These are phyloP conservation scores for Trypanosoma brucei DNA, from an alignment of 208 protist genomes.

Conservation along the genomic window DNA sequence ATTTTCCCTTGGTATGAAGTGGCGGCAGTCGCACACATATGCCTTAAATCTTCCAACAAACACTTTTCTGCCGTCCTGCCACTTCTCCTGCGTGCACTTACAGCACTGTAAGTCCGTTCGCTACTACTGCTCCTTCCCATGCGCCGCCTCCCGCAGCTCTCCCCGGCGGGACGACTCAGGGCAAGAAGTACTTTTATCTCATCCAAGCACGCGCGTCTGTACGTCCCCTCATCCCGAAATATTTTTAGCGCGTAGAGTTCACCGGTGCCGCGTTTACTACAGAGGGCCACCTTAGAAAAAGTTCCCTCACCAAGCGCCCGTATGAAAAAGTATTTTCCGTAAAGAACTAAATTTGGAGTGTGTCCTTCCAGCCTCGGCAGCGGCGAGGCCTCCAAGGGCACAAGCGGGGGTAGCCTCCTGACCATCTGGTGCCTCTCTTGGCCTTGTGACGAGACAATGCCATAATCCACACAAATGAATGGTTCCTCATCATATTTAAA, in stretches of 20 bases:
- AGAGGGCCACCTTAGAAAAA: constrained; percentile 78
- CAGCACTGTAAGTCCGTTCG: not conserved
- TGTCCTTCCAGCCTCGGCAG: not conserved
- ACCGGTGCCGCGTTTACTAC: constrained; percentile 16
- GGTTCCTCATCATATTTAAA: constrained; percentile 38
- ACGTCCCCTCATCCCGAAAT: constrained; percentile 63
- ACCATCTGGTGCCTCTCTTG: not conserved
- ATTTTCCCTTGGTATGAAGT: constrained; percentile 20
- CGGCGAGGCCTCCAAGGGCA: not conserved
- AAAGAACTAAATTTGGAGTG: constrained; percentile 36
- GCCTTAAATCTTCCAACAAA: not conserved
- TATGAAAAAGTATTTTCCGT: constrained; percentile 56
- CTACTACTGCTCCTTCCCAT: not conserved
- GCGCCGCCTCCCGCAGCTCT: not conserved
- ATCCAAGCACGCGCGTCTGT: constrained; percentile 71
- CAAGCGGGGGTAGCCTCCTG: not conserved
- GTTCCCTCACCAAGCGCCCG: constrained; percentile 72
- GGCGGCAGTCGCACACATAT: not conserved
- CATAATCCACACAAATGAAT: constrained; percentile 34
- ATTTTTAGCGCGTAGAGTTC: constrained; percentile 65
- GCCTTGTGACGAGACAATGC: constrained; percentile 3
- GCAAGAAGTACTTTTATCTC: constrained; percentile 49
- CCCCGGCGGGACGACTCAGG: constrained; percentile 23
- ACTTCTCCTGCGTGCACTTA: no score
- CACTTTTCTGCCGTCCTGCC: no score